A percentile compares a stretch with the other conserved stretches of the same genome.
Evolutionary conservation across 2,329 filamentous ascomycete species (phyloP).

Genomic region (Sporothrix inflata): DNA sequence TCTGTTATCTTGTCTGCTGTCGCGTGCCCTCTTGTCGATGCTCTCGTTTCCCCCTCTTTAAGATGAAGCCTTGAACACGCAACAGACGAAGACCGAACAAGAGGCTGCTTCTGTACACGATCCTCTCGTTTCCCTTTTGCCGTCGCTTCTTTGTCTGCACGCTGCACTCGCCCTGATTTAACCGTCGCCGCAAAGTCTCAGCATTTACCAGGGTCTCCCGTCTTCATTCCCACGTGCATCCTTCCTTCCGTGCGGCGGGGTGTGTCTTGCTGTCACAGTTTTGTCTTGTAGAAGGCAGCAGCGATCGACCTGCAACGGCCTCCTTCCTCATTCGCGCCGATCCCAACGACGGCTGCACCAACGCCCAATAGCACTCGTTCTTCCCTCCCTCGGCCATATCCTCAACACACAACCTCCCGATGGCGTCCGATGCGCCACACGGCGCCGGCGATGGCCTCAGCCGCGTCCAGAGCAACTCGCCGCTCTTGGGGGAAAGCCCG

Average conservation of each 20-base stretch:
- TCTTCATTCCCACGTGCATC: neutral
- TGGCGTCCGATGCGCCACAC: neutral
- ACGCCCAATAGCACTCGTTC: too few relatives aligned
- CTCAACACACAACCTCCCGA: neutral
- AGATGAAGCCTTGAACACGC: slow-evolving; percentile 3
- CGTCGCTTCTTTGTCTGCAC: neutral
- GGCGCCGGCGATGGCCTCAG: neutral
- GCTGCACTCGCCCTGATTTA: neutral
- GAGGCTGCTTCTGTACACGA: neutral
- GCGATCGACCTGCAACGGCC: slow-evolving; percentile 7
- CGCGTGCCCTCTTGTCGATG: slow-evolving; percentile 3
- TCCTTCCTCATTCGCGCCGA: neutral
- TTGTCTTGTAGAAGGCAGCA: neutral
- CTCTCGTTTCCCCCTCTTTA: neutral
- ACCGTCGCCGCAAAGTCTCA: neutral
- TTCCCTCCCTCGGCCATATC: neutral
- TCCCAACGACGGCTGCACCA: neutral
- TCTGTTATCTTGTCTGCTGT: neutral
- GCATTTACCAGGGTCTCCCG: neutral
- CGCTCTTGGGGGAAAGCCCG: slow-evolving; percentile 15
- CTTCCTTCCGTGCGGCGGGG: slow-evolving; percentile 3
- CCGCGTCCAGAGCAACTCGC: slow-evolving; percentile 24
- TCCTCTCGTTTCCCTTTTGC: neutral
- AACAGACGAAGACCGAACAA: neutral
- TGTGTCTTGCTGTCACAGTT: neutral